These are phyloP conservation scores for Nephromyces sp. DNA, from an alignment of 169 alveolate species.

Conservation along the genomic window DNA sequence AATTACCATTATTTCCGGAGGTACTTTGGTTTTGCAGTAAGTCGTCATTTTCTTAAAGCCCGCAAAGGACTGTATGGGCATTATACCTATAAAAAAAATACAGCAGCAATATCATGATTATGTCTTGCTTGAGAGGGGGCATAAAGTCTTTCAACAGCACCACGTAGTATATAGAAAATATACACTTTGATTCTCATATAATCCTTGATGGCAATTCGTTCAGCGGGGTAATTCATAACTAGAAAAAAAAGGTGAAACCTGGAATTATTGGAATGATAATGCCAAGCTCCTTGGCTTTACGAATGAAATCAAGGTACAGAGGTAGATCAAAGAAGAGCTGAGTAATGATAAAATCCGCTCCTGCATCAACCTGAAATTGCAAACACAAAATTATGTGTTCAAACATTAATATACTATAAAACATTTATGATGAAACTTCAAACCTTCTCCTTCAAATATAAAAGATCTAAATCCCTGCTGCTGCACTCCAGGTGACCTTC, in stretches of 20 bases:
- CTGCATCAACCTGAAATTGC: slow-evolving; percentile 46
- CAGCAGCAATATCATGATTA: too few relatives aligned
- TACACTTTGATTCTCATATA: too few relatives aligned
- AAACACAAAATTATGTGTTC: neutral
- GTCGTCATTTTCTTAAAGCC: slow-evolving; percentile 47
- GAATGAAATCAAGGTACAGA: slow-evolving; percentile 21
- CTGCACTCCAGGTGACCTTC: slow-evolving; percentile 51
- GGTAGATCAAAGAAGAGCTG: slow-evolving; percentile 52
- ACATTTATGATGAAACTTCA: neutral
- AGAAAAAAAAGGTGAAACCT: too few relatives aligned
- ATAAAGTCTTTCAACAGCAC: too few relatives aligned
- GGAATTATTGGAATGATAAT: neutral
- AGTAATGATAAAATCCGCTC: slow-evolving; percentile 58
- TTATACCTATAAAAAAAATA: slow-evolving; percentile 47
- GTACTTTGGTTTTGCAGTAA: slow-evolving; percentile 52
- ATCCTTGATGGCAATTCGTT: too few relatives aligned
- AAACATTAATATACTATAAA: neutral
- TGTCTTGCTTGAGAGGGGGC: too few relatives aligned
- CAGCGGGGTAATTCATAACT: too few relatives aligned
- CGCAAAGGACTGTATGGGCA: slow-evolving; percentile 53
- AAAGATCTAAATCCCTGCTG: slow-evolving; percentile 41
- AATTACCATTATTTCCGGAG: slow-evolving; percentile 15
- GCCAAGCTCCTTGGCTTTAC: slow-evolving; percentile 20
- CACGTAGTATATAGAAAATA: too few relatives aligned
- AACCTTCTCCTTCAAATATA: slow-evolving; percentile 40